Evolutionary conservation across 1,284 basidiomycete species (phyloP).

Genomic region (Rhodotorula sp.): DNA sequence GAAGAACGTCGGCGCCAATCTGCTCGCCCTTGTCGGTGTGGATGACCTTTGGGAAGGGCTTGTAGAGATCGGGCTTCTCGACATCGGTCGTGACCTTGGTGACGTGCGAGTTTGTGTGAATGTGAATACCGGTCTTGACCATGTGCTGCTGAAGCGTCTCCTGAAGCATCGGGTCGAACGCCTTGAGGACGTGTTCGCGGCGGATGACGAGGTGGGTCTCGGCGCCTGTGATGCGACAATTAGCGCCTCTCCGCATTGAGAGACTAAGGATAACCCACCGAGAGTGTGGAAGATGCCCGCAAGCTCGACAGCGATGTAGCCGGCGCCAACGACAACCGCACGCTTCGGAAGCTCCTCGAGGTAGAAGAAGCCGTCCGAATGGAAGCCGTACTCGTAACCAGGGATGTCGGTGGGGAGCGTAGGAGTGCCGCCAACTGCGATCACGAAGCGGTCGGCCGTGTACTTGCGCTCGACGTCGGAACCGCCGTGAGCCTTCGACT

Average conservation of each 20-base stretch:
- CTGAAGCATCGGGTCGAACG: conserved; percentile 85
- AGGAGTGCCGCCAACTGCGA: conserved; percentile 85
- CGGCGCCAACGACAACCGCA: conserved; percentile 91
- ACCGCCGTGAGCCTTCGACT: conserved; percentile 35
- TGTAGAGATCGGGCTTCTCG: conserved; percentile 41
- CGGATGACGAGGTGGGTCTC: conserved; percentile 93
- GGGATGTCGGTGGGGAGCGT: conserved; percentile 81
- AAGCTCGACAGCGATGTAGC: conserved; percentile 91
- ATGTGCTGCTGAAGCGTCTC: conserved; percentile 91
- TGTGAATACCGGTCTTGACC: conserved; percentile 81
- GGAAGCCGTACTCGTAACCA: conserved; percentile 83
- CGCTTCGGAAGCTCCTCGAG: conserved; percentile 85
- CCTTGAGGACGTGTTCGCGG: conserved; percentile 81
- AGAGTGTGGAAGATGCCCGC: conserved; percentile 78
- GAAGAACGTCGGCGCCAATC: conserved; percentile 78
- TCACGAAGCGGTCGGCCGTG: conserved; percentile 66
- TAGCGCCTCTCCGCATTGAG: rapidly evolving
- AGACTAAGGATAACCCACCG: conserved; percentile 10
- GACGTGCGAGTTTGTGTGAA: conserved; percentile 78
- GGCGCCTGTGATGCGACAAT: conserved; percentile 58
- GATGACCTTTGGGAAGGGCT: conserved; percentile 54
- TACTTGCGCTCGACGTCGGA: conserved; percentile 38
- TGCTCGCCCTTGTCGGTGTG: conserved; percentile 66
- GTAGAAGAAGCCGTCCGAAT: conserved; percentile 96
- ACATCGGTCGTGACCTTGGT: conserved; percentile 63